A percentile compares a stretch with the other conserved stretches of the same genome.
Conservation (phyloP, 2,329 filamentous ascomycete genomes). For the Hypoxylon sp. region DNA sequence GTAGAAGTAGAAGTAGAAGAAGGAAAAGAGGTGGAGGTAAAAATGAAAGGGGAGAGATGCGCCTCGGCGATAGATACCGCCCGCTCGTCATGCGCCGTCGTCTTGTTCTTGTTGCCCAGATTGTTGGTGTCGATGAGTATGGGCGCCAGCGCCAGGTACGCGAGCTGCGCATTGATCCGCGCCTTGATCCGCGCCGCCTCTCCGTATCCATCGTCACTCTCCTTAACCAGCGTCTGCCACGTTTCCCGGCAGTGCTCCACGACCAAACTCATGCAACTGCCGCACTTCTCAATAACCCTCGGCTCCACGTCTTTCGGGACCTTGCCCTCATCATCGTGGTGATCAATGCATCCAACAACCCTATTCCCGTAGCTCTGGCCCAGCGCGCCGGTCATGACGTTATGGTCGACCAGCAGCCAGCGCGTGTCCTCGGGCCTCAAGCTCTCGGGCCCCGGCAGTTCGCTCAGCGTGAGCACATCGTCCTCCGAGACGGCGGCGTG, state of each 20-base stretch:
- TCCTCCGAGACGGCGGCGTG: conserved; percentile 70
- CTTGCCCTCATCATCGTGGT: conserved; percentile 80
- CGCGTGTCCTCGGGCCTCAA: conserved; percentile 70
- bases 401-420: conserved; percentile 87
- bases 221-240: conserved; percentile 70
- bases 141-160: conserved; percentile 76
- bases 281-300: conserved; percentile 75
- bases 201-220: conserved; percentile 56
- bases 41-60: conserved; percentile 51
- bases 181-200: conserved; percentile 57
- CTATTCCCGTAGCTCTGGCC: conserved; percentile 65
- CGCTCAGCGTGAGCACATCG: conserved; percentile 77
- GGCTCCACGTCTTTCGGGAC: conserved; percentile 65
- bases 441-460: conserved; percentile 61
- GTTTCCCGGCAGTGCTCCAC: conserved; percentile 69
- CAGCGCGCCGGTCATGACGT: conserved; percentile 76
- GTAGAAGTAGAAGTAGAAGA: neutral
- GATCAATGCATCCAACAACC: conserved; percentile 80
- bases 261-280: conserved; percentile 81
- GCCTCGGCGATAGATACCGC: conserved; percentile 73
- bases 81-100: conserved; percentile 71
- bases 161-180: conserved; percentile 70
- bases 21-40: conserved; percentile 43
- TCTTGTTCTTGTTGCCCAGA: conserved; percentile 73
- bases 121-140: conserved; percentile 82